Percentiles rank a stretch among this genome's conserved stretches.
Conservation (phyloP, 352 stramenopile genomes). For the Phytophthora cactorum region DNA sequence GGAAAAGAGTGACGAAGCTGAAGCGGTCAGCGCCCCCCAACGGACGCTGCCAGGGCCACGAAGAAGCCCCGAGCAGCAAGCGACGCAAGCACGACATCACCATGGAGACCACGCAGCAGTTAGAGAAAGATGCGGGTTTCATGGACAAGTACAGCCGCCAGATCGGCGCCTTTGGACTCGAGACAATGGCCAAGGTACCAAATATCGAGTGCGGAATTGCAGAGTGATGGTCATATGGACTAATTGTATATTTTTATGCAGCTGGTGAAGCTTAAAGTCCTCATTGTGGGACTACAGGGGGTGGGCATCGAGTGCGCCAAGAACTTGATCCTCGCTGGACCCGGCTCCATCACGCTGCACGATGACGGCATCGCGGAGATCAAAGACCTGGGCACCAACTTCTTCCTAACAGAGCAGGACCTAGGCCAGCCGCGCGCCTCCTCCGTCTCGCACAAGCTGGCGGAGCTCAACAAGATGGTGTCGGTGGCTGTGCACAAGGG, state of each 20-base stretch:
- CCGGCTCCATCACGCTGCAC: slow-evolving; percentile 87
- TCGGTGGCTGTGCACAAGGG: slow-evolving; percentile 78
- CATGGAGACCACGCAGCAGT: slow-evolving; percentile 67
- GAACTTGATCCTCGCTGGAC: slow-evolving; percentile 93
- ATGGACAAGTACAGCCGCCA: slow-evolving; percentile 95
- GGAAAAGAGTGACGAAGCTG: slow-evolving; percentile 37
- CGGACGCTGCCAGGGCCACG: slow-evolving; percentile 36
- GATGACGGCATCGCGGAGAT: slow-evolving; percentile 77
- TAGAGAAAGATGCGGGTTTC: slow-evolving; percentile 89
- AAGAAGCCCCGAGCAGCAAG: slow-evolving; percentile 36
- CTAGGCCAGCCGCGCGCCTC: slow-evolving; percentile 69
- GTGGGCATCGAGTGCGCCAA: slow-evolving; percentile 93
- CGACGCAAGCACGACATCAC: slow-evolving; percentile 21
- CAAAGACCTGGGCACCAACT: slow-evolving; percentile 93
- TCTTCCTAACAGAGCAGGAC: slow-evolving; percentile 90
- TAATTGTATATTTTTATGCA: slow-evolving; percentile 27
- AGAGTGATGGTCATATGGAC: slow-evolving; percentile 32
- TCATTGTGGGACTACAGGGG: slow-evolving; percentile 87
- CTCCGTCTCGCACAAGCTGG: slow-evolving; percentile 80
- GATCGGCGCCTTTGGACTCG: slow-evolving; percentile 92
- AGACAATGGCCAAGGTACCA: slow-evolving; percentile 92
- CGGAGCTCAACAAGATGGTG: slow-evolving; percentile 94
- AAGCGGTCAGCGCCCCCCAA: slow-evolving; percentile 31
- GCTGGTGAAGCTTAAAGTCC: slow-evolving; percentile 83
- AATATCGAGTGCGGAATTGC: slow-evolving; percentile 3